Base-by-base conservation (phyloP, 768 basidiomycete genomes). In the Boletus subcaerulescens region DNA sequence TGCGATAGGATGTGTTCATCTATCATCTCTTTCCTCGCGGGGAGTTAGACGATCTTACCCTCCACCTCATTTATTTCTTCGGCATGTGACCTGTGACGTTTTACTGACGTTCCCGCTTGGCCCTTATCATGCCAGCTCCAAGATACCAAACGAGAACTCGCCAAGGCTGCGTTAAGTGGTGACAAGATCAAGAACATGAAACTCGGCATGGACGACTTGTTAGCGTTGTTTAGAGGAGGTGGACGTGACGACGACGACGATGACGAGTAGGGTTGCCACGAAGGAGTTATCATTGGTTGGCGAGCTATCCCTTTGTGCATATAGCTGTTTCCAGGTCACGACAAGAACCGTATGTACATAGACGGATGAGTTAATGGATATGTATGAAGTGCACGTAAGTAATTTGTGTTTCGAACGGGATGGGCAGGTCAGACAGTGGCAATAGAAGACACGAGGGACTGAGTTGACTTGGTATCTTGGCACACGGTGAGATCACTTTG, bases 131-230 rank as follows among this genome's bases (percentile, higher is more conserved):
- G 2, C 36, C 59, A 91, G 82, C 79, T 98, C n/a, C 96, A 98
- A 69, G 85, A 91, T n/a, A 82, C 85, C 70, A 98, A 98, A 75
- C 83, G 94, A 5, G 85, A 83, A 45, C 79, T 98, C 1, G 84
- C 95, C 2, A 78, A 78, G 24, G 92, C 93, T 2, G 92, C 93
- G 0, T 71, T 98, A 53, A 87, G 90, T 32, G 96, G 96, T 10
- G 86, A 92, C 73, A 93, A 89, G 71, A 77, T 91, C 65, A 90
- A 92, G 81, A 84, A 85, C 63, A 81, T 86, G 79, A 86, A 85
- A 59, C 83, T 98, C 20, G 85, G 87, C 11, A 75, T 93, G 73
- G 86, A 93, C 24, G 95, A 98, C 56, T 78, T 98, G 58, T 80
- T 95, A 71, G 87, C 85, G 0, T 73, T 93, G 38, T 92, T 93